Conservation (phyloP, 2,329 filamentous ascomycete genomes). For the Sporothrix sp. region DNA sequence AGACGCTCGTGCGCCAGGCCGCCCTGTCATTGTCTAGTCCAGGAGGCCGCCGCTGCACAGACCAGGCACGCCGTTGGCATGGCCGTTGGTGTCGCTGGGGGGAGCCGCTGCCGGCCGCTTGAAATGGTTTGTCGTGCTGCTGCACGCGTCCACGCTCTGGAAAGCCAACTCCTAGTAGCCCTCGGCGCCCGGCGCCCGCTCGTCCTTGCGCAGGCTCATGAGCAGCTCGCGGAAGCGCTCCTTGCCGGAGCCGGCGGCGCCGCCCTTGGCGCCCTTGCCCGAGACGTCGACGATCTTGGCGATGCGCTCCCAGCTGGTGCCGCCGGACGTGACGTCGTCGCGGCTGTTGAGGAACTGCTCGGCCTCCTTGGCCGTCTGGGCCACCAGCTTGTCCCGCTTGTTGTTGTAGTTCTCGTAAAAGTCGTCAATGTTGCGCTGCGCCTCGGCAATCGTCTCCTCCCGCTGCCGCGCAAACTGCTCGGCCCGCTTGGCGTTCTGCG, state of each 20-base stretch:
- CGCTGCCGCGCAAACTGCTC: constrained; percentile 77
- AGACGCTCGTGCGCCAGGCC: too few relatives aligned
- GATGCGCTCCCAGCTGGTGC: constrained; percentile 97
- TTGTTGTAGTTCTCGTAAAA: constrained; percentile 99
- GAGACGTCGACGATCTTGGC: constrained; percentile 95
- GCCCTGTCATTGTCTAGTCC: too few relatives aligned
- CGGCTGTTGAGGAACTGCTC: constrained; percentile 83
- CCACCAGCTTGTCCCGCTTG: constrained; percentile 89
- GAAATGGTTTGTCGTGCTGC: background rate
- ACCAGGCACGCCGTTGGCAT: background rate
- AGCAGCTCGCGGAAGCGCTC: constrained; percentile 90
- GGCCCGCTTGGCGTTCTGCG: constrained; percentile 71
- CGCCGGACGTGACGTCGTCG: constrained; percentile 87
- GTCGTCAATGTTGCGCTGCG: constrained; percentile 90
- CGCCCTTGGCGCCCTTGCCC: constrained; percentile 81
- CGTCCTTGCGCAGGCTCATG: constrained; percentile 80
- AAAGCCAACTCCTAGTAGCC: constrained; percentile 40
- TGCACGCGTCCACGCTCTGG: constrained; percentile 6
- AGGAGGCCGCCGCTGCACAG: background rate
- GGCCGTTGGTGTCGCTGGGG: too few relatives aligned
- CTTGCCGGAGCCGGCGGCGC: constrained; percentile 84
- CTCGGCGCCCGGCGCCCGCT: constrained; percentile 64
- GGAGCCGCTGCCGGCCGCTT: constrained; percentile 1
- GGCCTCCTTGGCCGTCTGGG: constrained; percentile 81
- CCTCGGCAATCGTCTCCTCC: constrained; percentile 75